Conservation (phyloP, 306 rosid species). For the Carpinus viminea region DNA sequence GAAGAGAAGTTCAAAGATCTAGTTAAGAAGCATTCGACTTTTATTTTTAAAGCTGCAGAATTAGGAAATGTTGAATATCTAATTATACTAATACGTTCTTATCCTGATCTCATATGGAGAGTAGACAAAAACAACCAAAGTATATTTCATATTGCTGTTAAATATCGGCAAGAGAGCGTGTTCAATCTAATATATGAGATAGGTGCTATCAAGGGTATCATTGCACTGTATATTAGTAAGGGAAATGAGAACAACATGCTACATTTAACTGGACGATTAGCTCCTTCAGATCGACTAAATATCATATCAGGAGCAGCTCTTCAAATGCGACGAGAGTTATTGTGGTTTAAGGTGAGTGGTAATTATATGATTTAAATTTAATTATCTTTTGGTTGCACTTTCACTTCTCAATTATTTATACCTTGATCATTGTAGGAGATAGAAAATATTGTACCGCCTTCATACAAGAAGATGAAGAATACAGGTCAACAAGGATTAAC, state of each 20-base stretch:
- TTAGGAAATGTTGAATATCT: neutral
- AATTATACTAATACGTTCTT: neutral
- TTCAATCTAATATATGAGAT: neutral
- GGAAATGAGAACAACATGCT: neutral
- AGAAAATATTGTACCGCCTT: too few species aligned
- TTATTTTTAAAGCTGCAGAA: neutral
- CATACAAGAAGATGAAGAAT: too few species aligned
- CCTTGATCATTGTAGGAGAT: too few species aligned
- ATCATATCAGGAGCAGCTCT: neutral
- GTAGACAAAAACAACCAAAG: neutral
- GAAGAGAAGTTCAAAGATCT: too few species aligned
- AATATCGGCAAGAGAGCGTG: neutral
- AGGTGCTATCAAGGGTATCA: too few species aligned
- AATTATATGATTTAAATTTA: too few species aligned
- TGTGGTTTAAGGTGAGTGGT: neutral
- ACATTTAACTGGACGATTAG: slow-evolving; percentile 8
- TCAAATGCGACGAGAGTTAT: slow-evolving; percentile 3
- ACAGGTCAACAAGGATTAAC: too few species aligned
- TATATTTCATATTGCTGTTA: neutral
- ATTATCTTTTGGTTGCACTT: too few species aligned
- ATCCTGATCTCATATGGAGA: neutral
- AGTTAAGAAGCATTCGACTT: too few species aligned
- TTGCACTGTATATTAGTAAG: too few species aligned
- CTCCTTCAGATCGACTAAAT: neutral
- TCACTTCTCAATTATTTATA: too few species aligned